These are phyloP conservation scores for Metschnikowia similis DNA, from an alignment of 805 yeast genomes.

Conservation along the genomic window DNA sequence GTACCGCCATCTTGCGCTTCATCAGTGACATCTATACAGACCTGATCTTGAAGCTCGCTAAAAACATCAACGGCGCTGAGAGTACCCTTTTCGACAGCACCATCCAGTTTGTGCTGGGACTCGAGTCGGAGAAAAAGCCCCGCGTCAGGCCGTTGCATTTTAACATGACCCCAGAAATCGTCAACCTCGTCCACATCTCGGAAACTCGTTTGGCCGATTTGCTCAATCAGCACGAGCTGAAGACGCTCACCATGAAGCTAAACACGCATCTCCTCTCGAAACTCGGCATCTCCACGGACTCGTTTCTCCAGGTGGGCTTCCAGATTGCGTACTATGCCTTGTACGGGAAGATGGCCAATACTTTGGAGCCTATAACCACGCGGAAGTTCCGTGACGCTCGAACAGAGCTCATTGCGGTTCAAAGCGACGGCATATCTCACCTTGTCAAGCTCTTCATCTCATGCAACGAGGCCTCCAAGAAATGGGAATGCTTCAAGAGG, in stretches of 20 bases:
- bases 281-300: constrained; percentile 45
- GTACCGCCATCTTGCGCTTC: constrained; percentile 53
- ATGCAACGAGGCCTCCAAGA: constrained; percentile 39
- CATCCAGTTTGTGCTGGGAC: constrained; percentile 34
- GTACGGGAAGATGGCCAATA: constrained; percentile 47
- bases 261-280: constrained; percentile 34
- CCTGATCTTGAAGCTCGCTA: constrained; percentile 51
- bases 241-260: constrained; percentile 36
- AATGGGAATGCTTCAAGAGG: constrained; percentile 48
- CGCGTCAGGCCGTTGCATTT: constrained; percentile 27
- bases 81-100: constrained; percentile 46
- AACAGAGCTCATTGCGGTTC: constrained; percentile 65
- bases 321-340: constrained; percentile 54
- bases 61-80: constrained; percentile 54
- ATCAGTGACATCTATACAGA: constrained; percentile 58
- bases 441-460: constrained; percentile 64
- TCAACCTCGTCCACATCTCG: constrained; percentile 47
- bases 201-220: constrained; percentile 57
- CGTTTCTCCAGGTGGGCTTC: constrained; percentile 47
- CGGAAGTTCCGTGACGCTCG: constrained; percentile 64
- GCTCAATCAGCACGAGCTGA: constrained; percentile 54
- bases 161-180: constrained; percentile 42
- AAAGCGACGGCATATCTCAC: constrained; percentile 46
- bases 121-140: constrained; percentile 36
- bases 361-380: constrained; percentile 61